These are phyloP conservation scores for Biscogniauxia marginata DNA, from an alignment of 2,329 filamentous ascomycete genomes.

Conservation along the genomic window DNA sequence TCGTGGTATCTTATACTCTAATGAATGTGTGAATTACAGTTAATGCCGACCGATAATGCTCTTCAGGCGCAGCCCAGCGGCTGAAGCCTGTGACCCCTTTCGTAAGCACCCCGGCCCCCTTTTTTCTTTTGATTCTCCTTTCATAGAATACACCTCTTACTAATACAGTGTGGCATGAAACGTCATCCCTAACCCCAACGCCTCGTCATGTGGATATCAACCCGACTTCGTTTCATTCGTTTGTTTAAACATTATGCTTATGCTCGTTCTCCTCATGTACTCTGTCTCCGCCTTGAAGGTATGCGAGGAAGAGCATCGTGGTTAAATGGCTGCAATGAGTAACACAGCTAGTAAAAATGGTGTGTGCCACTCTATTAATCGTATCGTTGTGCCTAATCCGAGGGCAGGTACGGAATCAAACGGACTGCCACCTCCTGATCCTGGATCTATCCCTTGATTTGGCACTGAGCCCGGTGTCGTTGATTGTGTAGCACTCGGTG, in stretches of 20 bases:
- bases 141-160: neutral
- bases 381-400: slow-evolving; percentile 1
- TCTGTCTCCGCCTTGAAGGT: neutral
- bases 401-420: slow-evolving; percentile 17
- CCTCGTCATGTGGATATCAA: slow-evolving; percentile 10
- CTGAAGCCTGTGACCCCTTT: neutral
- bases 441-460: neutral
- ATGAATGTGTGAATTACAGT: neutral
- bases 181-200: slow-evolving; percentile 1
- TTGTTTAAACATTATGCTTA: slow-evolving; percentile 4
- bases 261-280: neutral
- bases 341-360: slow-evolving; percentile 3
- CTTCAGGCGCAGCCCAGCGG: neutral
- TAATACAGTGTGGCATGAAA: neutral
- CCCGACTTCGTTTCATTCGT: neutral
- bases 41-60: neutral
- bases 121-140: neutral
- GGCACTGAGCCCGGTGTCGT: neutral
- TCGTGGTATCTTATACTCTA: neutral
- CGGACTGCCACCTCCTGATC: slow-evolving; percentile 23
- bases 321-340: neutral
- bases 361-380: neutral
- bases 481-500: neutral
- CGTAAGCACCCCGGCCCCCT: neutral
- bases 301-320: neutral